Base-by-base conservation (phyloP, 192 early-diverging fungal species). In the Rhizoclosmatium globosum region DNA sequence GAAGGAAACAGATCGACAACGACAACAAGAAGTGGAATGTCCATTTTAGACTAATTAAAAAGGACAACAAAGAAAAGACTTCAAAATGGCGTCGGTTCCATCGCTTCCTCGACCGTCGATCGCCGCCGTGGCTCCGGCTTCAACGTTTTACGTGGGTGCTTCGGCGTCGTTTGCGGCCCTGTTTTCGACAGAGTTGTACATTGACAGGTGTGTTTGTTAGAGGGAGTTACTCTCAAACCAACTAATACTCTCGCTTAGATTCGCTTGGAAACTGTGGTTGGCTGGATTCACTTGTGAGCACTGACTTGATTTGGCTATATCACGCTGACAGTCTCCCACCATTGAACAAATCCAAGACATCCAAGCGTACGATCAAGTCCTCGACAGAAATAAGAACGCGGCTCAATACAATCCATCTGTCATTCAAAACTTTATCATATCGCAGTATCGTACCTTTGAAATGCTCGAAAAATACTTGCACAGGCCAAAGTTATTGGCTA, bases 381-480 rank as follows among this genome's bases (percentile, higher is more conserved):
- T 74, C 19, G 9, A 74, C n/a, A 56, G 72, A 17, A 47, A n/a
- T 6, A 60, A 64, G 45, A 56, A 44, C 11, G 59, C 38, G 17
- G 13, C 50, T 46, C 72, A 68, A 7, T 11, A 45, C 9, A 68
- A 21, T 43, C 64, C 76, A 21, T 45, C 69, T n/a, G 70, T 78
- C 23, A 67, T 76, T 68, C 79, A 78, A 48, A 81, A 71, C 58
- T 65, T 62, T 68, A 46, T 86, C 31, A 60, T 60, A 53, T 82
- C 79, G 21, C 77, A 88, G 77, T 88, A 87, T 64, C 82, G 87
- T 38, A 81, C 79, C 71, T 89, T 83, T 74, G 87, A 89, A 50
- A 66, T 87, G 44, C 70, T 87, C 17, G 86, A 87, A 72, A 76
- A 75, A 15, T 81, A 82, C 57, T 79, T 89, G 9, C 80, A 83